Evolutionary conservation across 2,329 filamentous ascomycete genomes (phyloP), one percentile per base, ranked within the genome.

Genomic region (Fusarium luffae): DNA sequence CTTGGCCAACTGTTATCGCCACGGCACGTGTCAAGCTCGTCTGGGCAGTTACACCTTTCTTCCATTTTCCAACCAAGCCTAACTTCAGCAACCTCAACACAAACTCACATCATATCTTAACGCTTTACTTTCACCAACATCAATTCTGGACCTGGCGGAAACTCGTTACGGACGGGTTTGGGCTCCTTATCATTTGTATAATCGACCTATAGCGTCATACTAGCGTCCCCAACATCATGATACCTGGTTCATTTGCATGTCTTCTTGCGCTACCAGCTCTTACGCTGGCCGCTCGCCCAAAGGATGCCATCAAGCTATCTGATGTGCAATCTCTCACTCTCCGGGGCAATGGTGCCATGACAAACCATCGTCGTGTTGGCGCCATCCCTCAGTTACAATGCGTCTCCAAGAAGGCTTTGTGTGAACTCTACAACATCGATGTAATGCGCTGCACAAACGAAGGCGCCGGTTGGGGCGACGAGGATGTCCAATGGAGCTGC

Each of bases 401-500:
- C 82, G 81, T 91, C 58, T 93, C 92, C 28, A 85, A 89, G 55
- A 85, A 82, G 11, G 83, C 84, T 55, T 79, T 92, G 61, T 92
- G 90, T 83, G 79, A 86, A 41, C 86, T 95, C 59, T 92, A 95
- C 83, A 82, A 88, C 27, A 82, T 97, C 66, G 92, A 97, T 72
- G 83, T 91, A 14, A 93, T 98, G 91, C 93, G 93, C 75, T 99
- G 95, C 86, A 91, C 87, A 67, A 98, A 98, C 82, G 86, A 91
- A 65, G 96, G 95, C 65, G 84, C 88, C 30, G 91, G 91, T 65
- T 98, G 98, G 83, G 88, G 89, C 68, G 78, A 83, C 44, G 90
- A 96, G 80, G 92, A 97, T 77, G 86, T 98, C 40, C 91, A 97
- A 81, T 99, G 95, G 95, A 93, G 92, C 28, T 99, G 95, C 81